These are phyloP conservation scores for Saccharum spontaneum DNA, from an alignment of 176 grass and related monocot genomes.

Conservation along the genomic window DNA sequence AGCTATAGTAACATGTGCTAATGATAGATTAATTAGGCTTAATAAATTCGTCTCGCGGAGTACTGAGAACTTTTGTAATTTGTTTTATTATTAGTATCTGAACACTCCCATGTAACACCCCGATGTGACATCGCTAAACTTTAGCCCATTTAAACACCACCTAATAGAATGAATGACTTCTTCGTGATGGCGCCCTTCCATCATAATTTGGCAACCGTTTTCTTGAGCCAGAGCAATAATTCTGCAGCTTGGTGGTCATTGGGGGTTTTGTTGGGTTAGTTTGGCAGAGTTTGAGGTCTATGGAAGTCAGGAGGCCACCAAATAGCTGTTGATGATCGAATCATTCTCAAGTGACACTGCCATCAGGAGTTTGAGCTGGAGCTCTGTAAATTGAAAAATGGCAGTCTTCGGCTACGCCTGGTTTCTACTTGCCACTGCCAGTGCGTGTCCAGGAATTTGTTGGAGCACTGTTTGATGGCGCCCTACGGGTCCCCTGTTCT, in stretches of 20 bases:
- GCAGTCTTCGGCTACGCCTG: not conserved
- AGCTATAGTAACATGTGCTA: too few relatives aligned
- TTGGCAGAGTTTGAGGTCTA: not conserved
- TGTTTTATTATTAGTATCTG: too few relatives aligned
- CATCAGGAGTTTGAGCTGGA: not conserved
- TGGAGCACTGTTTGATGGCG: not conserved
- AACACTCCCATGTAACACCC: too few relatives aligned
- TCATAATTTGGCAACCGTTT: not conserved
- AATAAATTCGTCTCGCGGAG: too few relatives aligned
- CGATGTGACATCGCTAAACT: too few relatives aligned
- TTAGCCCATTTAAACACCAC: too few relatives aligned
- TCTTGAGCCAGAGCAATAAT: not conserved
- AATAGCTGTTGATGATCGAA: not conserved
- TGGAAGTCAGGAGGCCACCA: not conserved
- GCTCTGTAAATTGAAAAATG: not conserved
- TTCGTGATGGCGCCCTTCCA: not conserved
- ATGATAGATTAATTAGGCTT: too few relatives aligned
- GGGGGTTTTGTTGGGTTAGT: not conserved
- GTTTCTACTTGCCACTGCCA: not conserved
- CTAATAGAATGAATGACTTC: not conserved
- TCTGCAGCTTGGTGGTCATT: not conserved
- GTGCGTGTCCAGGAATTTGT: not conserved
- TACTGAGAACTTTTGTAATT: too few relatives aligned
- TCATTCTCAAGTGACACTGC: not conserved
- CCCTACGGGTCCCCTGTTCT: not conserved